Percentiles rank a stretch among this genome's conserved stretches.
Evolutionary conservation across 108 stramenopile genomes (phyloP).

Genomic region (Pseudonitzschia multiseries): DNA sequence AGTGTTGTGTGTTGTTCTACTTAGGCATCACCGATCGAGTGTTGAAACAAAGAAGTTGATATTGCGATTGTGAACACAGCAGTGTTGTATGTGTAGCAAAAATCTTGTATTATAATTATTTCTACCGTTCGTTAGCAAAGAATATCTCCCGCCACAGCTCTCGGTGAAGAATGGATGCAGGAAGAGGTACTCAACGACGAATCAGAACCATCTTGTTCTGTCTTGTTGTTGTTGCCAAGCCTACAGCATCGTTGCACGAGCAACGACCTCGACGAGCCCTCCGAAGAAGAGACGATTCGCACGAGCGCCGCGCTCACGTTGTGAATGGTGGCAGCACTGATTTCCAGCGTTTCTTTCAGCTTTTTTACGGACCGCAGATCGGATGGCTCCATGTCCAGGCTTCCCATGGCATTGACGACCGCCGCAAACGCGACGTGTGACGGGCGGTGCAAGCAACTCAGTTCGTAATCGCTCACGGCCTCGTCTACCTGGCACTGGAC

Average conservation of each 20-base stretch:
- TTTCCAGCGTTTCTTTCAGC: background rate
- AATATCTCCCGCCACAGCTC: background rate
- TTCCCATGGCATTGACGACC: conserved; percentile 27
- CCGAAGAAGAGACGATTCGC: background rate
- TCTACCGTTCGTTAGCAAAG: background rate
- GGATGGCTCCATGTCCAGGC: background rate
- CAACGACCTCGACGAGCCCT: background rate
- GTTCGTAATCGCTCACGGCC: conserved; percentile 21
- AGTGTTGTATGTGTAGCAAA: too few relatives aligned
- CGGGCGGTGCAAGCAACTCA: conserved; percentile 10
- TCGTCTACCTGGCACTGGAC: conserved; percentile 23
- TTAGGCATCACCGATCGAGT: too few relatives aligned
- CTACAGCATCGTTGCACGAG: background rate
- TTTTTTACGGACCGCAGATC: background rate
- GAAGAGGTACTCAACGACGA: conserved; percentile 1
- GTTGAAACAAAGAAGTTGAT: too few relatives aligned
- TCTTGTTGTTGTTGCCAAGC: background rate
- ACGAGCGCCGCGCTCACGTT: background rate
- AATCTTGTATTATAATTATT: too few relatives aligned
- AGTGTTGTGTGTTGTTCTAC: too few relatives aligned
- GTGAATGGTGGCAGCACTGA: background rate
- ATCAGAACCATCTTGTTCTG: background rate
- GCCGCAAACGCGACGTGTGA: conserved; percentile 28
- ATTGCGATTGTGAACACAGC: too few relatives aligned
- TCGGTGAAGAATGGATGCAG: background rate